A percentile compares a stretch with the other conserved stretches of the same genome.
Evolutionary conservation across 805 yeast species (phyloP).

Genomic region (Sugiyamaella qingdaonensis): DNA sequence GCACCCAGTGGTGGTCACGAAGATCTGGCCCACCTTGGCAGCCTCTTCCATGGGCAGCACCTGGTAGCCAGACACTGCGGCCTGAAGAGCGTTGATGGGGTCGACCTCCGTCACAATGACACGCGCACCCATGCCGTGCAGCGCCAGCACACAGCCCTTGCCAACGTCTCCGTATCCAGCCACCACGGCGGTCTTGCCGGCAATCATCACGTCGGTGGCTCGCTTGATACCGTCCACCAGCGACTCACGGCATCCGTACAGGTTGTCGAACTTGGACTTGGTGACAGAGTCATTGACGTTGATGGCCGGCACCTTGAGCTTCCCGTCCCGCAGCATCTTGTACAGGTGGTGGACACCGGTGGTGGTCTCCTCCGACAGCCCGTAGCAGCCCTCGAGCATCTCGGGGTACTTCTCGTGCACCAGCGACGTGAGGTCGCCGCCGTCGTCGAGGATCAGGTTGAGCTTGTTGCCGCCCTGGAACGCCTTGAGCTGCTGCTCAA

Average conservation of each 20-base stretch:
- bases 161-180: constrained; percentile 99
- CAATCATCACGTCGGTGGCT: constrained; percentile 99
- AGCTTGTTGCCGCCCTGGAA: constrained; percentile 94
- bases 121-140: constrained; percentile 98
- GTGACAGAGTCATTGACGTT: constrained; percentile 98
- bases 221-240: constrained; percentile 98
- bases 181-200: constrained; percentile 98
- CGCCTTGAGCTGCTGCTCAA: constrained; percentile 97
- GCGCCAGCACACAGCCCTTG: constrained; percentile 99
- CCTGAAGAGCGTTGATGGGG: constrained; percentile 98
- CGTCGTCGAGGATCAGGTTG: constrained; percentile 97
- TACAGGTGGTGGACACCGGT: constrained; percentile 99
- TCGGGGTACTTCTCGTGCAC: constrained; percentile 98
- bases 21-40: constrained; percentile 89
- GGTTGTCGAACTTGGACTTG: constrained; percentile 98
- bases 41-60: constrained; percentile 94
- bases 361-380: constrained; percentile 98
- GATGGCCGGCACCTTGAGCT: constrained; percentile 97
- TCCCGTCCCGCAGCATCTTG: constrained; percentile 86
- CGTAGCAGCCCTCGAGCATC: constrained; percentile 90
- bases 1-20: constrained; percentile 99
- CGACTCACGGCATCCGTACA: constrained; percentile 99
- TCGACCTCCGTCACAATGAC: constrained; percentile 96
- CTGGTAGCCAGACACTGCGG: constrained; percentile 98
- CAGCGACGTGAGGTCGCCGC: constrained; percentile 96